phyloP scores from a whole-genome alignment of 306 rosid species.

The Fagus sylvatica region DNA sequence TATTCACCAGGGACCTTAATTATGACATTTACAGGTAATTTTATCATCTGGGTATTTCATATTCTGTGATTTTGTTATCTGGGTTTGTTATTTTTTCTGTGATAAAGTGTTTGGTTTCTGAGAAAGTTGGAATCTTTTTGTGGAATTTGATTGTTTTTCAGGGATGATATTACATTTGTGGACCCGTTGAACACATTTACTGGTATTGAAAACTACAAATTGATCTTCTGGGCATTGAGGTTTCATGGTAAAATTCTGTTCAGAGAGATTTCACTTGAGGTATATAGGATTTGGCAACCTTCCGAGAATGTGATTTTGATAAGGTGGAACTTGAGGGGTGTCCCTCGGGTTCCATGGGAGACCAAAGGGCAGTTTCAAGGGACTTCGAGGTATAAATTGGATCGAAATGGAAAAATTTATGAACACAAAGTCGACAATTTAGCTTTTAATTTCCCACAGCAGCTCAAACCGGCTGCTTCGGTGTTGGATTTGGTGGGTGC shows the following conservation, averaged over 20 bases:
- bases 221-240: conserved; percentile 92
- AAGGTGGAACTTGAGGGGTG: conserved; percentile 88
- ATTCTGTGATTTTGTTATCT: conserved; percentile 12
- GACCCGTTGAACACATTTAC: conserved; percentile 85
- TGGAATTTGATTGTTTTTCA: conserved; percentile 40
- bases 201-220: conserved; percentile 85
- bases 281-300: conserved; percentile 90
- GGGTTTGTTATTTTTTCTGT: conserved; percentile 6
- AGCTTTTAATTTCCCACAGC: conserved; percentile 80
- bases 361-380: conserved; percentile 89
- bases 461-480: conserved; percentile 62
- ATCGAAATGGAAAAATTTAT: conserved; percentile 80
- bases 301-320: conserved; percentile 82
- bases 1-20: conserved; percentile 83
- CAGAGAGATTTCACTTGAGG: conserved; percentile 79
- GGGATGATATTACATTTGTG: conserved; percentile 81
- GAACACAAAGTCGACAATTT: conserved; percentile 91
- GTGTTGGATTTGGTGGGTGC: conserved; percentile 85
- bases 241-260: conserved; percentile 82
- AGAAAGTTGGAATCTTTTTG: conserved; percentile 11
- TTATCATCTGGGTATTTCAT: conserved; percentile 17
- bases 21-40: conserved; percentile 82
- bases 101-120: not conserved
- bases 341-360: conserved; percentile 96
- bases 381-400: conserved; percentile 84